Evolutionary conservation across 2,329 filamentous ascomycete species (phyloP), one percentile per base, ranked within the genome.

Genomic region (Talaromyces sp.): DNA sequence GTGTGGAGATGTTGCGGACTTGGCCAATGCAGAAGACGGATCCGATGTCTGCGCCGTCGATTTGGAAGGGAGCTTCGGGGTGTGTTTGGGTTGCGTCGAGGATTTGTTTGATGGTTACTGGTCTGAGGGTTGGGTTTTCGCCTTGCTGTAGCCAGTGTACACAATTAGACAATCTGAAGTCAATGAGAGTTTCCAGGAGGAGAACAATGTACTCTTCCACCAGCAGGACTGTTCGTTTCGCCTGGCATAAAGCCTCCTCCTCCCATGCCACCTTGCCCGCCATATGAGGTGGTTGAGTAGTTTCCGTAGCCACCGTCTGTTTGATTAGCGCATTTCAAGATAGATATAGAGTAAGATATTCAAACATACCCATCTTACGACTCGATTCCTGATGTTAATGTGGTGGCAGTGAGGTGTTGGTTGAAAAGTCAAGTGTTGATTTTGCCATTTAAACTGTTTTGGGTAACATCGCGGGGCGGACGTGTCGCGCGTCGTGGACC

Each of bases 41-140:
- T 49, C 88, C 89, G 67, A 93, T 83, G 69, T 90, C 86, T 56
- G 84, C 80, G 69, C 88, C 89, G 80, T 98, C 95, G 73, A 98
- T 90, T 69, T 88, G 88, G 84, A 96, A 95, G 41, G 92, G 89
- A 64, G 88, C 87, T 66, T 89, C 87, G 2, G 88, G 87, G 75
- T 90, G 89, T 45, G 89, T 86, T 79, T 92, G 89, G 68, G 90
- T 85, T 69, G 92, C 91, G 68, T 96, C 92, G 74, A 93, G 83
- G 65, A 97, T 86, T 80, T 99, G 95, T 79, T 97, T 97, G 80
- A 98, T 92, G 11, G 95, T 99, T 56, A 97, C 91, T 0, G 95
- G 93, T 52, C 95, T 90, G 61, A 99, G 86, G 22, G 92, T 93
- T 61, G 71, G 71, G 73, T 97, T 92, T 78, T 96, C 91, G 71